Base-by-base conservation (phyloP, 2,329 filamentous ascomycete species). In the Hirsutella minnesotensis region DNA sequence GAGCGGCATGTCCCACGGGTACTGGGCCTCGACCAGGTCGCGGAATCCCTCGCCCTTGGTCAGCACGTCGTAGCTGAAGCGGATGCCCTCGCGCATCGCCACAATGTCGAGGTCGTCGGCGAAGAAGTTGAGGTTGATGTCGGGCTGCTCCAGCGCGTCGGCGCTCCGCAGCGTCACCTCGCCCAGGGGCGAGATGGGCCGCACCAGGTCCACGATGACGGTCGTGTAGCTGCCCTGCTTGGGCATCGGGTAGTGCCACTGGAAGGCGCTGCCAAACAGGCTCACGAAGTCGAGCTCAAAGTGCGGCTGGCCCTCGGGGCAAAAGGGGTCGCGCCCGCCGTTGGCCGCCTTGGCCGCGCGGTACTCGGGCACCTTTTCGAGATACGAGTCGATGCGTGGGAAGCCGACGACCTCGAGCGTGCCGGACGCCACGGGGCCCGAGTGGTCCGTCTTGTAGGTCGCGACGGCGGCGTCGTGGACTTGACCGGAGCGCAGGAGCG, bases 241-340 rank as follows among this genome's bases (percentile, higher is more conserved):
- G 4, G 66, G 65, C 0, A 53, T 46, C 0, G 67, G 66, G 48
- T 60, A 65, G 53, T 70, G 67, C 66, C 66, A 70, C 53, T 70
- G 67, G 56, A 70, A 70, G 4, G 67, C 66, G 37, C 59, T 61
- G 38, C 60, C 49, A 53, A 80, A 81, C 63, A 80, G 68, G 41
- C 66, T 62, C 10, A 81, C 70, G 50, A 81, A 81, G 57, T 81
- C 76, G 29, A 78, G 65, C 57, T 79, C 74, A 48, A 79, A 78
- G 48, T 79, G 75, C 21, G 75, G 75, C 55, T 79, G 73, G 7
- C 72, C 74, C 3, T 58, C 63, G 0, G 74, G 74, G 2, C 67
- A 67, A 51, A 78, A 78, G 3, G 74, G 74, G 43, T 79, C 75
- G 0, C 57, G 49, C 0, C 62, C 63, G 10, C 62, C 66, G 47